Evolutionary conservation across 177 flowering plant genomes (phyloP).

Genomic region (Viscum album): DNA sequence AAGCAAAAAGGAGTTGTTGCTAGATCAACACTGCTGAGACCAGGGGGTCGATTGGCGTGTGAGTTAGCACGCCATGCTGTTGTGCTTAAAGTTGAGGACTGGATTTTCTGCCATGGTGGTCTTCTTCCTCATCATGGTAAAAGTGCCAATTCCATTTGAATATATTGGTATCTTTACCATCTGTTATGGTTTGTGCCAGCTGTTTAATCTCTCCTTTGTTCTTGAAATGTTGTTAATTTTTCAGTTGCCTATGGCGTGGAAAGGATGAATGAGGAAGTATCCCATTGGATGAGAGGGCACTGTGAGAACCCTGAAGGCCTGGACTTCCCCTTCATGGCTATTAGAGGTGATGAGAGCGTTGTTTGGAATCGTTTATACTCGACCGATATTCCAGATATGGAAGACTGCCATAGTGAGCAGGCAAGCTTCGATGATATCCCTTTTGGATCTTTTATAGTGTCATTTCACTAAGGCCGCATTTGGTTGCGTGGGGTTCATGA

Average conservation of each 20-base stretch:
- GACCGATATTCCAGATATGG: constrained; percentile 46
- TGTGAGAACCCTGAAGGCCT: constrained; percentile 25
- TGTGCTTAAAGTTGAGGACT: constrained; percentile 74
- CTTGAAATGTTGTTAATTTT: constrained; percentile 19
- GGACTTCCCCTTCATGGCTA: constrained; percentile 67
- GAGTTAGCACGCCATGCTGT: constrained; percentile 78
- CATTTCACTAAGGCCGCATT: neutral
- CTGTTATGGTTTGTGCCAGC: neutral
- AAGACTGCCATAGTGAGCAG: constrained; percentile 46
- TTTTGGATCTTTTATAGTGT: neutral
- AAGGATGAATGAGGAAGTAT: constrained; percentile 76
- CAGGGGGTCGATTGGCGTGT: constrained; percentile 78
- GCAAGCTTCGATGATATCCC: constrained; percentile 19
- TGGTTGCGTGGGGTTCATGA: too few relatives aligned
- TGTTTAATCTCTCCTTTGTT: neutral
- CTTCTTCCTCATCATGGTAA: constrained; percentile 98
- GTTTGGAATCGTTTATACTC: constrained; percentile 96
- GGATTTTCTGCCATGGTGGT: constrained; percentile 98
- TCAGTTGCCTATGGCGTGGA: constrained; percentile 82
- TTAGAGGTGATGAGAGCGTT: constrained; percentile 88
- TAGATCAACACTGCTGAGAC: constrained; percentile 66
- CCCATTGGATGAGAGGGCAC: constrained; percentile 74
- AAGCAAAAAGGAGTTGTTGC: constrained; percentile 79
- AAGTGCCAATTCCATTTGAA: neutral
- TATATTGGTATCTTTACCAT: neutral